Evolutionary conservation across 1,284 basidiomycete genomes (phyloP).

Genomic region (Trametes pubescens): DNA sequence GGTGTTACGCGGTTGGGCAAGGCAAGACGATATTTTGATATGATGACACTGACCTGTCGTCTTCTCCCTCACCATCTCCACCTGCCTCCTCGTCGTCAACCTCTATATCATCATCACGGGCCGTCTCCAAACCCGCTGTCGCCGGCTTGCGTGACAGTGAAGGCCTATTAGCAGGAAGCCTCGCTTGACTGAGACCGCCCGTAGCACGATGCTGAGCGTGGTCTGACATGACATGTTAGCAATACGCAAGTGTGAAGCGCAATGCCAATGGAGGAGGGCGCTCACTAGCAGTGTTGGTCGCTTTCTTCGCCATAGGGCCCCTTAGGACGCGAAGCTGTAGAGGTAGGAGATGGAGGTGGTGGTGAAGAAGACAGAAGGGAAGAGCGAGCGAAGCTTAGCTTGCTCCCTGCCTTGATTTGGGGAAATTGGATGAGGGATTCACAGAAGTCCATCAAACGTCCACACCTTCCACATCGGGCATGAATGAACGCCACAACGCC

Average conservation of each 20-base stretch:
- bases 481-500: background rate
- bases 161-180: background rate
- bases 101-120: background rate
- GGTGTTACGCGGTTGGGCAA: background rate
- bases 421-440: background rate
- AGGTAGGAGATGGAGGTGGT: background rate
- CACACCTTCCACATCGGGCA: constrained; percentile 19
- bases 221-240: background rate
- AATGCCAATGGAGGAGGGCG: background rate
- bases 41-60: constrained; percentile 36
- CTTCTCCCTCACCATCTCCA: constrained; percentile 33
- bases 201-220: background rate
- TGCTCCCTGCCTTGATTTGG: background rate
- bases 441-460: constrained; percentile 13
- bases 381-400: background rate
- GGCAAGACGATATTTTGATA: background rate
- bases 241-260: too few species aligned
- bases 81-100: constrained; percentile 23
- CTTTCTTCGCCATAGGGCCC: background rate
- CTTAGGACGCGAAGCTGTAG: background rate
- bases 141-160: constrained; percentile 3
- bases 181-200: background rate
- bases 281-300: background rate
- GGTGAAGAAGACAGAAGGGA: background rate
- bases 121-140: background rate